These are phyloP conservation scores for Trichoderma reesei DNA, from an alignment of 495 filamentous ascomycete species.

Conservation along the genomic window DNA sequence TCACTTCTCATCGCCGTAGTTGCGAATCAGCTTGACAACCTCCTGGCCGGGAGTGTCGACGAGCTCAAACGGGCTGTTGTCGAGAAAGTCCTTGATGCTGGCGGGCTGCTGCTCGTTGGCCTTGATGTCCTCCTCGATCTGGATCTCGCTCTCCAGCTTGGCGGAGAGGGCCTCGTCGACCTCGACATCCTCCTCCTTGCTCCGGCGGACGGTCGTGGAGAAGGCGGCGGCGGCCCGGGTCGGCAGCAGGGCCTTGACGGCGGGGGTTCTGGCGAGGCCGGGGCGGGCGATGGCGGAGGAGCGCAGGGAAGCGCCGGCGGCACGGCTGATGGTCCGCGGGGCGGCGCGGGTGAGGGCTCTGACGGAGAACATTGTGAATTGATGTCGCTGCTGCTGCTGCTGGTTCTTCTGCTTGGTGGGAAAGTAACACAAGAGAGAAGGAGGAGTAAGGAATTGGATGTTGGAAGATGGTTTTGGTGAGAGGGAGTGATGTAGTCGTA, in stretches of 20 bases:
- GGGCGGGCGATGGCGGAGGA: slow-evolving; percentile 23
- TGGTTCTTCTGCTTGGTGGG: neutral
- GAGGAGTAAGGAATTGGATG: neutral
- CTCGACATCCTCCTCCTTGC: slow-evolving; percentile 28
- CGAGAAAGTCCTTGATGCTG: slow-evolving; percentile 62
- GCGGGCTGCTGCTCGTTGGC: slow-evolving; percentile 48
- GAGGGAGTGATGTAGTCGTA: slow-evolving; percentile 9
- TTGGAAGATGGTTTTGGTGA: slow-evolving; percentile 12
- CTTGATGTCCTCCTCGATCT: slow-evolving; percentile 50
- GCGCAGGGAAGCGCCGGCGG: slow-evolving; percentile 44
- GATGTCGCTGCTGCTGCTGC: no score
- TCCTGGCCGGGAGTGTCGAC: slow-evolving; percentile 73
- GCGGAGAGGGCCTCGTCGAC: slow-evolving; percentile 64
- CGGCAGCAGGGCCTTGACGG: slow-evolving; percentile 31
- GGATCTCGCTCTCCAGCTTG: slow-evolving; percentile 70
- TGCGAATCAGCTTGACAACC: slow-evolving; percentile 74
- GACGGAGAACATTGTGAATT: slow-evolving; percentile 71
- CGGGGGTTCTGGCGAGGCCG: slow-evolving; percentile 24
- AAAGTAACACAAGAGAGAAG: no score
- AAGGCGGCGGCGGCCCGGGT: slow-evolving; percentile 60
- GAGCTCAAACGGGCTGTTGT: slow-evolving; percentile 61
- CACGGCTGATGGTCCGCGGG: slow-evolving; percentile 56
- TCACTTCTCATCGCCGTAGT: slow-evolving; percentile 81
- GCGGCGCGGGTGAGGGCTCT: slow-evolving; percentile 60
- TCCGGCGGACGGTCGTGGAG: slow-evolving; percentile 55